Conservation (phyloP, 208 protist species). For the Ichthyophonus hoferi region DNA sequence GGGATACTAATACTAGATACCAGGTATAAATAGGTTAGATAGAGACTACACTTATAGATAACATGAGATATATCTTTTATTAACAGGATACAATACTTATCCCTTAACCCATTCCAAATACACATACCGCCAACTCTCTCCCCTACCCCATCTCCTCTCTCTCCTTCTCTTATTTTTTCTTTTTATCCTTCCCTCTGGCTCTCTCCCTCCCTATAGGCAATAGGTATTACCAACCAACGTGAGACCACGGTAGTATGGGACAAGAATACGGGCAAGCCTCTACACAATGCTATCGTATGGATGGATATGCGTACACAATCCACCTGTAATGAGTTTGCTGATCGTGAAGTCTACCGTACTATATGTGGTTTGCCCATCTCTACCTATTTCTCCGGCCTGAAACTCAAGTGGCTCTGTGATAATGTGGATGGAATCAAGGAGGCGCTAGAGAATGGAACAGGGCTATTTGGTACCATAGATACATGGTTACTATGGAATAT, state of each 20-base stretch:
- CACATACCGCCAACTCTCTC: too few relatives aligned
- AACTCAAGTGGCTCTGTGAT: slow-evolving; percentile 90
- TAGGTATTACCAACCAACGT: slow-evolving; percentile 97
- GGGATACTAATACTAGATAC: too few relatives aligned
- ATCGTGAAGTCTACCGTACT: slow-evolving; percentile 5
- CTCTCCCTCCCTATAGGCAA: slow-evolving; percentile 14
- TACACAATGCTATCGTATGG: slow-evolving; percentile 83
- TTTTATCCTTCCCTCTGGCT: not conserved
- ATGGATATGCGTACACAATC: slow-evolving; percentile 31
- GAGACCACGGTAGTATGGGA: slow-evolving; percentile 98
- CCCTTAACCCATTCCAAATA: too few relatives aligned
- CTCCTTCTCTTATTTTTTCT: not conserved
- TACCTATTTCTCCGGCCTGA: slow-evolving; percentile 64
- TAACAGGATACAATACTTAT: too few relatives aligned
- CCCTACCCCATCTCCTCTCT: not conserved
- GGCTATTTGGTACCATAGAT: slow-evolving; percentile 91
- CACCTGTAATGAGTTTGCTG: slow-evolving; percentile 32
- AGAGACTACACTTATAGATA: too few relatives aligned
- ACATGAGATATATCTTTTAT: too few relatives aligned
- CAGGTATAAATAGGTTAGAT: too few relatives aligned
- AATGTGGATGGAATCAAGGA: slow-evolving; percentile 77
- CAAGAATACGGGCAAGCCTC: slow-evolving; percentile 76
- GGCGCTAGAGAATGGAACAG: slow-evolving; percentile 64
- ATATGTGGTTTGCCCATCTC: not conserved
- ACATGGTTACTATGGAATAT: slow-evolving; percentile 91